These are phyloP conservation scores for Fragaria vesca DNA, from an alignment of 306 rosid genomes.

Conservation along the genomic window DNA sequence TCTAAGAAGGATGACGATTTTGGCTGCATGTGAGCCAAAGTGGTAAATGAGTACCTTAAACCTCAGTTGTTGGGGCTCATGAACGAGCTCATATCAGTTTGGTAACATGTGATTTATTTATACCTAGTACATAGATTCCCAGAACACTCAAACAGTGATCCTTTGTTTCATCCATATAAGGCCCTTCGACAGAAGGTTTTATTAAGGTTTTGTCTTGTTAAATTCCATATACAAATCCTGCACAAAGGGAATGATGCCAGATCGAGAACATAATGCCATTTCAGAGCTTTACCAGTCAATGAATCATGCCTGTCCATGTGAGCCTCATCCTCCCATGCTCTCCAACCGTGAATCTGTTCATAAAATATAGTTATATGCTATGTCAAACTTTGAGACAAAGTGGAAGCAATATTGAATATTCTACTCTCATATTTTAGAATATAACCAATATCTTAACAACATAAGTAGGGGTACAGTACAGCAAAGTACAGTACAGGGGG, in stretches of 20 bases:
- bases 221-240: not conserved
- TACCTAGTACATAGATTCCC: not conserved
- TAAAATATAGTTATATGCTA: constrained; percentile 22
- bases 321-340: constrained; percentile 93
- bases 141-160: not conserved
- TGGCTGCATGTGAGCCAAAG: not conserved
- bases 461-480: not conserved
- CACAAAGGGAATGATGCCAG: not conserved
- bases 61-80: not conserved
- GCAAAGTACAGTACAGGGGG: not conserved
- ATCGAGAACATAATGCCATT: not conserved
- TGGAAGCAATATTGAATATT: not conserved
- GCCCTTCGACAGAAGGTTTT: not conserved
- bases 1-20: not conserved
- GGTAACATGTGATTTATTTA: not conserved
- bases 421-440: not conserved
- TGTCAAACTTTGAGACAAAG: constrained; percentile 26
- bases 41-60: not conserved
- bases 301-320: constrained; percentile 62
- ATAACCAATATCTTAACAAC: not conserved
- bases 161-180: not conserved
- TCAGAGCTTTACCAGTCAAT: constrained; percentile 52
- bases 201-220: not conserved
- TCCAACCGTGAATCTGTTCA: constrained; percentile 92
- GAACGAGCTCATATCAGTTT: not conserved